A percentile compares a stretch with the other conserved stretches of the same genome.
Conservation (phyloP, 2,329 filamentous ascomycete genomes). For the Sporothrix dimorphospora region DNA sequence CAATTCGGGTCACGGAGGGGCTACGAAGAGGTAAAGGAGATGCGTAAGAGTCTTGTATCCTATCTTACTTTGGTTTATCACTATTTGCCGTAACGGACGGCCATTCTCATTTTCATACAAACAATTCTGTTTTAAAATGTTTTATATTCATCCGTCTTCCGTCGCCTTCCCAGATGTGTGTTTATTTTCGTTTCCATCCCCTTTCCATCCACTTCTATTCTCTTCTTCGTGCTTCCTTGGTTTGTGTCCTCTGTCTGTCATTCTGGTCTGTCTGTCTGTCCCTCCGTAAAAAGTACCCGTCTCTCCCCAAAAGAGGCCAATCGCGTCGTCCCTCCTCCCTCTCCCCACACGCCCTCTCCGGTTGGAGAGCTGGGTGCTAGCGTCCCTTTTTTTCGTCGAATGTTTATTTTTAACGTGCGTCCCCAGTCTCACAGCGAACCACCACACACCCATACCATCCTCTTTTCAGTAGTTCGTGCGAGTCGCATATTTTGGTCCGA, state of each 20-base stretch:
- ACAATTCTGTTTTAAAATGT: too few relatives aligned
- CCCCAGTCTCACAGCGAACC: background rate
- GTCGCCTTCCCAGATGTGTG: background rate
- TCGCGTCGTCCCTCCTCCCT: background rate
- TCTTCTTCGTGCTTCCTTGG: background rate
- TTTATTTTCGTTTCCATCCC: background rate
- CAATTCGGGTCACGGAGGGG: background rate
- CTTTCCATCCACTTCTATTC: background rate
- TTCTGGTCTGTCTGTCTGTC: background rate
- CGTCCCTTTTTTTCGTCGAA: background rate
- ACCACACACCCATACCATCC: background rate
- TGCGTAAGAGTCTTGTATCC: background rate
- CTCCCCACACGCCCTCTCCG: background rate
- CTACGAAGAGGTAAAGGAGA: background rate
- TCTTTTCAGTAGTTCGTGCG: background rate
- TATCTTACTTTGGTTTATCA: background rate
- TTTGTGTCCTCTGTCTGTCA: background rate
- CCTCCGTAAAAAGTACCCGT: background rate
- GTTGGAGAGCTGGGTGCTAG: background rate
- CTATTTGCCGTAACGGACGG: background rate
- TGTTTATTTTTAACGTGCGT: constrained; percentile 11
- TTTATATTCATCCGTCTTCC: background rate
- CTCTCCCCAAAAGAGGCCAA: background rate
- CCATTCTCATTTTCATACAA: too few relatives aligned
- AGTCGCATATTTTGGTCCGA: background rate